Evolutionary conservation across 768 basidiomycete species (phyloP).

Genomic region (Boletales sp.): DNA sequence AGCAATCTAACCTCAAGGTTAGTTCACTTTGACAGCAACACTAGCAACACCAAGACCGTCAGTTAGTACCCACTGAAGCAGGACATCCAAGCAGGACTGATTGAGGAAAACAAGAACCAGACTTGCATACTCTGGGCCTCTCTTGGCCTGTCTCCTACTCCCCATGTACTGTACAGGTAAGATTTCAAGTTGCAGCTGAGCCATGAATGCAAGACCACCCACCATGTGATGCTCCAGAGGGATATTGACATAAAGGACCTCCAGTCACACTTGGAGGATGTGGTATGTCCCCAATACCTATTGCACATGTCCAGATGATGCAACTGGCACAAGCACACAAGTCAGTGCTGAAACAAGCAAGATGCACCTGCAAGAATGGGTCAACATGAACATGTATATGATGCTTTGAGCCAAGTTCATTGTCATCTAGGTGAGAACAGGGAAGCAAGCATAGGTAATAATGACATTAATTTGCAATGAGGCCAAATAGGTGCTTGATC

Average conservation of each 20-base stretch:
- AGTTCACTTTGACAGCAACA: neutral
- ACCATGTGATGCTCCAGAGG: constrained; percentile 75
- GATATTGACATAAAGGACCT: constrained; percentile 78
- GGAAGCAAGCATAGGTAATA: too few species aligned
- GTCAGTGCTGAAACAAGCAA: constrained; percentile 76
- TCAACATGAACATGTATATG: constrained; percentile 14
- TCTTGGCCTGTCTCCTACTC: neutral
- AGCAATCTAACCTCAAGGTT: neutral
- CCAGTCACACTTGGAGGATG: constrained; percentile 67
- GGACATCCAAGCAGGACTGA: constrained; percentile 76
- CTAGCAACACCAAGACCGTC: too few species aligned
- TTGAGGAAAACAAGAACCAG: constrained; percentile 83
- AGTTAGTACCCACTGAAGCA: too few species aligned
- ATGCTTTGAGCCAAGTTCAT: too few species aligned
- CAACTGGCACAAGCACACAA: constrained; percentile 71
- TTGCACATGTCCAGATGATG: constrained; percentile 39
- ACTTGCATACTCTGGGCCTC: constrained; percentile 44
- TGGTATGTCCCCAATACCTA: constrained; percentile 40
- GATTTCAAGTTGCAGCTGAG: constrained; percentile 66
- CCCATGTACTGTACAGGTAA: constrained; percentile 55
- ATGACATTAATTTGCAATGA: too few species aligned
- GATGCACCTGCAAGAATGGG: constrained; percentile 70
- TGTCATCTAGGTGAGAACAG: too few species aligned
- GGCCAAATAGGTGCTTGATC: too few species aligned
- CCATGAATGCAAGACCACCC: constrained; percentile 69